Conservation (phyloP, 1,284 basidiomycete species). For the Ganoderma sinense region DNA sequence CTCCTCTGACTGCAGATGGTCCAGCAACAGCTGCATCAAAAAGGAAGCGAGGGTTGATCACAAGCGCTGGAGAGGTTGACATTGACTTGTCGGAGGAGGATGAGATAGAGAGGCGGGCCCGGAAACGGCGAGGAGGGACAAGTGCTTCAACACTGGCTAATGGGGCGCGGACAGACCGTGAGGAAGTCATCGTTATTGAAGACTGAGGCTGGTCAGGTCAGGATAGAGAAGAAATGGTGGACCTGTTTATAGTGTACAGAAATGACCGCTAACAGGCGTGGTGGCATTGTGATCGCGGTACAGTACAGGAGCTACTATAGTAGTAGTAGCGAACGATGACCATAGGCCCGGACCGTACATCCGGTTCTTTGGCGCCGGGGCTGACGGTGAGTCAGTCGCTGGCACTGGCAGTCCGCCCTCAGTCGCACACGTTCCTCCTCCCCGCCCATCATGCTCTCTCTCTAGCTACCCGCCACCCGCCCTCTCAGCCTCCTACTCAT, state of each 20-base stretch:
- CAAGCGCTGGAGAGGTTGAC: conserved; percentile 15
- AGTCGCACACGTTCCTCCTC: conserved; percentile 9
- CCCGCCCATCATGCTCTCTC: neutral
- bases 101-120: conserved; percentile 18
- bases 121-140: conserved; percentile 26
- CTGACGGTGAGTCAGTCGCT: neutral
- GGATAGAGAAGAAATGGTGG: neutral
- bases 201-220: conserved; percentile 34
- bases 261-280: neutral
- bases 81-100: conserved; percentile 32
- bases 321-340: no score
- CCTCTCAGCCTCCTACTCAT: conserved; percentile 12
- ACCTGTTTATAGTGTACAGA: neutral
- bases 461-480: conserved; percentile 14
- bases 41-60: conserved; percentile 36
- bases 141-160: conserved; percentile 5
- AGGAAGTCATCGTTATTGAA: conserved; percentile 51
- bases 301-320: no score
- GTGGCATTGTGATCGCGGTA: neutral
- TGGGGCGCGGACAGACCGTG: conserved; percentile 29
- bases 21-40: conserved; percentile 25
- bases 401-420: neutral
- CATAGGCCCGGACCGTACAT: neutral
- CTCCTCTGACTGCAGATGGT: neutral
- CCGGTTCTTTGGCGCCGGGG: neutral